phyloP scores from a whole-genome alignment of 306 rosid species.

The Leucaena leucocephala region DNA sequence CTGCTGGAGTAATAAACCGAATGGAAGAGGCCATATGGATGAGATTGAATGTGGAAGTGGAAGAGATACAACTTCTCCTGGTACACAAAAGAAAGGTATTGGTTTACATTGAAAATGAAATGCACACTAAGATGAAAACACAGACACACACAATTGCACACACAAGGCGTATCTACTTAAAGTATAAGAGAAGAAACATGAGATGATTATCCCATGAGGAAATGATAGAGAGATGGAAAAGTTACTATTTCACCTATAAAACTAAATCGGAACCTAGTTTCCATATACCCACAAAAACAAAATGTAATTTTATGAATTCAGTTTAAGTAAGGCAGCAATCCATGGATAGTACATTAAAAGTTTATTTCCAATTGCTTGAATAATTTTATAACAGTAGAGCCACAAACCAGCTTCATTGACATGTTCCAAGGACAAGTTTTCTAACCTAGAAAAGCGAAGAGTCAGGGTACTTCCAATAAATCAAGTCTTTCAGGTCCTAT shows the following conservation, averaged over 20 bases:
- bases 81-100: conserved; percentile 32
- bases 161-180: neutral
- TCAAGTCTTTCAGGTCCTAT: neutral
- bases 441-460: neutral
- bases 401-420: conserved; percentile 20
- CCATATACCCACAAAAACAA: conserved; percentile 1
- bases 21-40: conserved; percentile 93
- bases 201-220: conserved; percentile 10
- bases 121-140: conserved; percentile 14
- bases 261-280: neutral
- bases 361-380: conserved; percentile 14
- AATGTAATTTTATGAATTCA: neutral
- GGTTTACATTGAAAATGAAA: conserved; percentile 24
- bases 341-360: neutral
- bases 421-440: conserved; percentile 17
- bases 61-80: conserved; percentile 82
- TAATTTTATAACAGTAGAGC: conserved; percentile 16
- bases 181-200: conserved; percentile 19
- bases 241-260: conserved; percentile 25
- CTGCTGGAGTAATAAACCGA: conserved; percentile 88
- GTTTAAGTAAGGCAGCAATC: neutral
- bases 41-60: conserved; percentile 62
- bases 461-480: neutral
- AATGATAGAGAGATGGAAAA: conserved; percentile 7
- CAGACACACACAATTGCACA: neutral